Conservation (phyloP, 352 stramenopile species). For the Pythium sukuiense region DNA sequence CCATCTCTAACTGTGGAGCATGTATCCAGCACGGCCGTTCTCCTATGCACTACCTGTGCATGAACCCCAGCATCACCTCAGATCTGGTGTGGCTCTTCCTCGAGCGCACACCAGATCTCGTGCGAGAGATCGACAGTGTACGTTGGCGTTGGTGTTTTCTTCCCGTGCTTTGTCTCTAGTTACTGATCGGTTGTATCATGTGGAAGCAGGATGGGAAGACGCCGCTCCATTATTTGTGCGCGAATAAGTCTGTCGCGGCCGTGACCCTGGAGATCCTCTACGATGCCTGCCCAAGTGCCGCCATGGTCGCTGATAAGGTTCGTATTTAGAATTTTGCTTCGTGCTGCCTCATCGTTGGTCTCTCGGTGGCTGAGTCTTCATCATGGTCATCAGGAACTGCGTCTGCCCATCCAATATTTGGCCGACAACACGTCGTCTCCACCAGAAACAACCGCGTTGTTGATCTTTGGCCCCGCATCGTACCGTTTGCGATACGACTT, state of each 20-base stretch:
- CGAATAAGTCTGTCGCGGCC: constrained; percentile 46
- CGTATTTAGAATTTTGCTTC: background rate
- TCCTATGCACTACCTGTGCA: constrained; percentile 72
- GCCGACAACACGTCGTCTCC: constrained; percentile 58
- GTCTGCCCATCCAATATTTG: constrained; percentile 70
- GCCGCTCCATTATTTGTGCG: constrained; percentile 63
- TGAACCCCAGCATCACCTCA: constrained; percentile 51
- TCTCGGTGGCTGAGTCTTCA: background rate
- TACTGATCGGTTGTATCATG: background rate
- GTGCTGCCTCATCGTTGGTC: background rate
- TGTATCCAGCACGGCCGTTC: constrained; percentile 46
- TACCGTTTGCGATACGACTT: constrained; percentile 76
- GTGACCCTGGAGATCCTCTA: constrained; percentile 69
- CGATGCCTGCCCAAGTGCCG: constrained; percentile 59
- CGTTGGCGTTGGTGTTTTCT: no score
- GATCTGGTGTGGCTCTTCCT: constrained; percentile 76
- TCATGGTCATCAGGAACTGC: constrained; percentile 43
- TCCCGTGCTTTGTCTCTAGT: background rate
- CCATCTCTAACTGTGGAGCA: background rate
- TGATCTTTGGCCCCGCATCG: constrained; percentile 59
- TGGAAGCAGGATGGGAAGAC: constrained; percentile 48
- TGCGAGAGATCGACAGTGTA: constrained; percentile 57
- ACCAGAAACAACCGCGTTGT: constrained; percentile 44
- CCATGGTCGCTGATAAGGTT: constrained; percentile 55
- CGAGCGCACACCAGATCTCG: constrained; percentile 52